A percentile compares a stretch with the other conserved stretches of the same genome.
These are phyloP conservation scores for Hordeum pubiflorum DNA, from an alignment of 202 grass and related monocot genomes.

Conservation along the genomic window DNA sequence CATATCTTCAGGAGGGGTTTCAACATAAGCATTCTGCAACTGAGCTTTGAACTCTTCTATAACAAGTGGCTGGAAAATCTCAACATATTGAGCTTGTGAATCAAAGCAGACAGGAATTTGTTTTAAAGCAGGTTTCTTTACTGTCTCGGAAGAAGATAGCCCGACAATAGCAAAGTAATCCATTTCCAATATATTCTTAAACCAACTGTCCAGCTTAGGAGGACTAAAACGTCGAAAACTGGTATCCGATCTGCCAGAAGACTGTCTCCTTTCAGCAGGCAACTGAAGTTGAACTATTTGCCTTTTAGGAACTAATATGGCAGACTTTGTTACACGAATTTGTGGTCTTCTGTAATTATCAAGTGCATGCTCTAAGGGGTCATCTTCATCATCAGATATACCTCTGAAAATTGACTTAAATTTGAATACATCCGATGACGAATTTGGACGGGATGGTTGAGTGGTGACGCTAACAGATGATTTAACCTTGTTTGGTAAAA, in stretches of 20 bases:
- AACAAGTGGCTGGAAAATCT: slow-evolving; percentile 92
- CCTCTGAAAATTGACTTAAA: slow-evolving; percentile 57
- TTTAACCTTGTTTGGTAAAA: slow-evolving; percentile 38
- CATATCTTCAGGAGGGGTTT: slow-evolving; percentile 73
- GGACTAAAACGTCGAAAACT: slow-evolving; percentile 47
- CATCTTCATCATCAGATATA: slow-evolving; percentile 62
- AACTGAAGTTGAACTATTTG: slow-evolving; percentile 70
- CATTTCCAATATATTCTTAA: slow-evolving; percentile 79
- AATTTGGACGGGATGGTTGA: slow-evolving; percentile 28
- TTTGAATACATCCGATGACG: slow-evolving; percentile 24
- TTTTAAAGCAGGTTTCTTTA: slow-evolving; percentile 51
- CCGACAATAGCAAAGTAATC: slow-evolving; percentile 76
- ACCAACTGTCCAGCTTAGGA: slow-evolving; percentile 78
- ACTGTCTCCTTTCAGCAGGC: slow-evolving; percentile 47
- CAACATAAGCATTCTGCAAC: slow-evolving; percentile 65
- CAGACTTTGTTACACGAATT: slow-evolving; percentile 42
- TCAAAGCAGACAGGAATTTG: slow-evolving; percentile 77
- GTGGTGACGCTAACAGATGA: slow-evolving; percentile 27
- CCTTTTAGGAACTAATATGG: slow-evolving; percentile 55
- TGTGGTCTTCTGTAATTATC: slow-evolving; percentile 40
- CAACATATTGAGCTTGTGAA: slow-evolving; percentile 74
- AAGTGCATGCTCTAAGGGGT: slow-evolving; percentile 69
- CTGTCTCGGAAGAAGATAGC: slow-evolving; percentile 41
- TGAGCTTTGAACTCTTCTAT: slow-evolving; percentile 96
- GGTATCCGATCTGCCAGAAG: slow-evolving; percentile 31